phyloP scores from a whole-genome alignment of 2,329 filamentous ascomycete species.

The Ceratocystis lukuohia region DNA sequence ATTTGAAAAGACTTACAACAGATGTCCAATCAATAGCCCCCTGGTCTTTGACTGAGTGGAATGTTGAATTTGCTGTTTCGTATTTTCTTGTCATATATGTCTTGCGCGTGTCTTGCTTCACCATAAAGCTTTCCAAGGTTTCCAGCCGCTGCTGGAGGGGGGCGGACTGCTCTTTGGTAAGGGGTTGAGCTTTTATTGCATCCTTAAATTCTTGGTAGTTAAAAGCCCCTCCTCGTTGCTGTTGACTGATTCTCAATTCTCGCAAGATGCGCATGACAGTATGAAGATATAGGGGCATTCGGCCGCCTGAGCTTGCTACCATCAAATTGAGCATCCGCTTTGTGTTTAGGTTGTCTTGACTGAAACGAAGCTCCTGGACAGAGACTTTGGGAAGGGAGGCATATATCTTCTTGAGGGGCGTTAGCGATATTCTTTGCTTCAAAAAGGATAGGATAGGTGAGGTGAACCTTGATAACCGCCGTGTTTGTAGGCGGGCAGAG shows the following conservation, averaged over 20 bases:
- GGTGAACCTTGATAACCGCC: not conserved
- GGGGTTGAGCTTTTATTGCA: not conserved
- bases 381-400: not conserved
- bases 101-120: accelerated
- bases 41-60: not conserved
- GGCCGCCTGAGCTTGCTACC: not conserved
- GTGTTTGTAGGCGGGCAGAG: not conserved
- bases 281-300: not conserved
- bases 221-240: not conserved
- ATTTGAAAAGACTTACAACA: not conserved
- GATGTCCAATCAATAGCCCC: not conserved
- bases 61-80: not conserved
- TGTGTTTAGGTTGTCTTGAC: not conserved
- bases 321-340: not conserved
- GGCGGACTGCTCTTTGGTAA: not conserved
- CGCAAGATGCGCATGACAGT: not conserved
- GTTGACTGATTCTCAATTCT: not conserved
- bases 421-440: not conserved
- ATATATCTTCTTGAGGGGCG: not conserved
- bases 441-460: not conserved
- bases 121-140: not conserved
- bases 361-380: not conserved
- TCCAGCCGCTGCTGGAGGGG: not conserved
- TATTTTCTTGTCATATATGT: accelerated
- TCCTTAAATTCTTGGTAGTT: not conserved